phyloP scores from a whole-genome alignment of 768 basidiomycete species.

The Hortiboletus flavorubellus region DNA sequence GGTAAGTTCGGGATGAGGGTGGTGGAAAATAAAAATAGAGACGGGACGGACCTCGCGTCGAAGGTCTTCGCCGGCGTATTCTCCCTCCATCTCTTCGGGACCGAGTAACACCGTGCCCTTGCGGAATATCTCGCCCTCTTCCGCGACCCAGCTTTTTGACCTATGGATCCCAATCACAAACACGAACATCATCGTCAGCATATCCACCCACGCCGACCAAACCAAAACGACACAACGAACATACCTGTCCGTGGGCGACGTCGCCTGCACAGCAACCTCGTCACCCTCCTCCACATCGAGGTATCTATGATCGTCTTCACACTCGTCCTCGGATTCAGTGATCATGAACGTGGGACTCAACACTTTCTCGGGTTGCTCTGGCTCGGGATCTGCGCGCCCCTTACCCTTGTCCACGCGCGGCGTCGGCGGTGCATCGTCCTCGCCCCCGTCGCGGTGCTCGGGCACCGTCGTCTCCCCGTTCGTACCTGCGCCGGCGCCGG shows the following conservation, averaged over 20 bases:
- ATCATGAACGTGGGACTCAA: slow-evolving; percentile 63
- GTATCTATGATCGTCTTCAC: slow-evolving; percentile 7
- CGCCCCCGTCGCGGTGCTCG: slow-evolving; percentile 24
- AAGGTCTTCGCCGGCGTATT: slow-evolving; percentile 86
- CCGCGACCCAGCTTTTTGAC: slow-evolving; percentile 80
- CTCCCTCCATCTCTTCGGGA: slow-evolving; percentile 85
- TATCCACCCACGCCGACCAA: not conserved
- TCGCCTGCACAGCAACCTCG: slow-evolving; percentile 14
- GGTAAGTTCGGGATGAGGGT: not conserved
- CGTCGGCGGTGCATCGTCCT: slow-evolving; percentile 43
- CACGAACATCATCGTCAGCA: not conserved
- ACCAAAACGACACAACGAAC: too few species aligned
- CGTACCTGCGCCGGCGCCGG: slow-evolving; percentile 9
- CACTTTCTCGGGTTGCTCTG: slow-evolving; percentile 66
- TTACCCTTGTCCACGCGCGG: slow-evolving; percentile 79
- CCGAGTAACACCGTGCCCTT: slow-evolving; percentile 81
- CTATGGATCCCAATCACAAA: slow-evolving; percentile 33
- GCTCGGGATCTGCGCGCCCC: slow-evolving; percentile 63
- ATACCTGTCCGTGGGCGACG: slow-evolving; percentile 48
- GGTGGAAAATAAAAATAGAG: not conserved
- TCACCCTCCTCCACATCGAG: slow-evolving; percentile 37
- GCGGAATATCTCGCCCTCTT: slow-evolving; percentile 95
- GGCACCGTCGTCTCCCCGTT: slow-evolving; percentile 1
- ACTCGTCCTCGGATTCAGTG: slow-evolving; percentile 51
- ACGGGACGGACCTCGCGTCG: slow-evolving; percentile 59